Conservation (phyloP, 148 eudicot genomes). For the Chenopodium formosanum region DNA sequence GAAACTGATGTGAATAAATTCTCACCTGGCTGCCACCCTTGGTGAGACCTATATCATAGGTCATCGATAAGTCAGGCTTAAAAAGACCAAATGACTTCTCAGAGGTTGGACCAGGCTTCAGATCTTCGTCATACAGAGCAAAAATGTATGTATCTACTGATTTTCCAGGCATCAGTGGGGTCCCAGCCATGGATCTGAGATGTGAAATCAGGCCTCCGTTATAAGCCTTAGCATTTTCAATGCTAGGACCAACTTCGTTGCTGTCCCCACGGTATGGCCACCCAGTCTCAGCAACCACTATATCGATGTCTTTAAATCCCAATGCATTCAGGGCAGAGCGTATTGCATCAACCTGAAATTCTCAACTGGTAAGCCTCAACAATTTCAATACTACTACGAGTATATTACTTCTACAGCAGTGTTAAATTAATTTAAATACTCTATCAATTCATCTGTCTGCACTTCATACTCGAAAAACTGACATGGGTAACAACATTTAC, state of each 20-base stretch:
- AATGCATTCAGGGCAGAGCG: slow-evolving; percentile 63
- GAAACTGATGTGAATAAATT: neutral
- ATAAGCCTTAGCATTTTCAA: slow-evolving; percentile 79
- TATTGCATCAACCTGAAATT: slow-evolving; percentile 72
- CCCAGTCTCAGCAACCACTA: slow-evolving; percentile 91
- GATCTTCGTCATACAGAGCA: slow-evolving; percentile 88
- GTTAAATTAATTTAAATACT: neutral
- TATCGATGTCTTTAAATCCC: slow-evolving; percentile 72
- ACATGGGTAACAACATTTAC: neutral
- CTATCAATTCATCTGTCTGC: neutral
- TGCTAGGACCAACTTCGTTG: slow-evolving; percentile 67
- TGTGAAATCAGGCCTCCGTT: slow-evolving; percentile 68
- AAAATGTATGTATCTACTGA: slow-evolving; percentile 80
- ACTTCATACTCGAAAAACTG: neutral
- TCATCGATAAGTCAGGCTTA: slow-evolving; percentile 59
- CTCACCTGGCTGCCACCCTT: slow-evolving; percentile 46
- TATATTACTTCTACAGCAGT: neutral
- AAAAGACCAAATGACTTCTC: slow-evolving; percentile 77
- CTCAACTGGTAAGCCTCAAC: neutral
- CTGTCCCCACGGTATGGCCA: slow-evolving; percentile 87
- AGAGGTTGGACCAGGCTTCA: slow-evolving; percentile 73
- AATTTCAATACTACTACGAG: neutral
- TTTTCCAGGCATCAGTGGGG: slow-evolving; percentile 87
- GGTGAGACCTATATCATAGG: slow-evolving; percentile 63
- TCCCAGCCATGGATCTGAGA: slow-evolving; percentile 72